phyloP scores from a whole-genome alignment of 805 yeast genomes.

The Tetrapisispora fleetii region DNA sequence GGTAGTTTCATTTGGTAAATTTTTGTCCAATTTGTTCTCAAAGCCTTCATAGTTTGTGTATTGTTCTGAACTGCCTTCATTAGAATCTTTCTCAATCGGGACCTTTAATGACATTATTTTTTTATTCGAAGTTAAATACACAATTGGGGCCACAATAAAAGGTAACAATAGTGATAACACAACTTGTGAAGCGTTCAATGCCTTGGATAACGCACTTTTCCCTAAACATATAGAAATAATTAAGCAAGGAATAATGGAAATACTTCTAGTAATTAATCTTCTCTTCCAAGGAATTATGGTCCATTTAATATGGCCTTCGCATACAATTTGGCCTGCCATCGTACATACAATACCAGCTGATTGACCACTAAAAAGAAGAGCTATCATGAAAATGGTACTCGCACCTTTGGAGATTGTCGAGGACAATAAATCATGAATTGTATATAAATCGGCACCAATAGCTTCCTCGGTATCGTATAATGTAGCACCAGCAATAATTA shows the following conservation, averaged over 20 bases:
- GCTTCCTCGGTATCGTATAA: constrained; percentile 63
- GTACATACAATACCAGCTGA: constrained; percentile 92
- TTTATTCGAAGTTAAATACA: constrained; percentile 67
- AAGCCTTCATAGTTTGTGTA: neutral
- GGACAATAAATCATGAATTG: constrained; percentile 59
- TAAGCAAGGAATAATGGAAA: constrained; percentile 76
- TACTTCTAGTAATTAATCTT: constrained; percentile 63
- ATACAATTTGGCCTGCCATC: constrained; percentile 84
- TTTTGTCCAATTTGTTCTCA: neutral
- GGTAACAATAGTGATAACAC: constrained; percentile 75
- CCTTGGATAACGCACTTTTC: constrained; percentile 55
- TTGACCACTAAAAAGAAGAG: constrained; percentile 75
- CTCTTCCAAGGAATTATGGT: constrained; percentile 69
- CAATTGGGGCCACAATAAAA: constrained; percentile 73
- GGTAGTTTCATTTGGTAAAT: no score
- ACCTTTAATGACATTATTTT: constrained; percentile 55
- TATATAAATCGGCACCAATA: constrained; percentile 67
- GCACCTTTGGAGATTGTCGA: constrained; percentile 58
- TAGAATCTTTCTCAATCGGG: constrained; percentile 3
- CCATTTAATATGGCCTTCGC: constrained; percentile 88
- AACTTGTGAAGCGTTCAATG: constrained; percentile 81
- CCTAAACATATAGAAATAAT: constrained; percentile 65
- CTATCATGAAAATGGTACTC: constrained; percentile 78
- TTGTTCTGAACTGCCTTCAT: neutral
- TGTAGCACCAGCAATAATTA: constrained; percentile 75